Evolutionary conservation across 108 stramenopile genomes (phyloP).

Genomic region (Schizochytrium sp.): DNA sequence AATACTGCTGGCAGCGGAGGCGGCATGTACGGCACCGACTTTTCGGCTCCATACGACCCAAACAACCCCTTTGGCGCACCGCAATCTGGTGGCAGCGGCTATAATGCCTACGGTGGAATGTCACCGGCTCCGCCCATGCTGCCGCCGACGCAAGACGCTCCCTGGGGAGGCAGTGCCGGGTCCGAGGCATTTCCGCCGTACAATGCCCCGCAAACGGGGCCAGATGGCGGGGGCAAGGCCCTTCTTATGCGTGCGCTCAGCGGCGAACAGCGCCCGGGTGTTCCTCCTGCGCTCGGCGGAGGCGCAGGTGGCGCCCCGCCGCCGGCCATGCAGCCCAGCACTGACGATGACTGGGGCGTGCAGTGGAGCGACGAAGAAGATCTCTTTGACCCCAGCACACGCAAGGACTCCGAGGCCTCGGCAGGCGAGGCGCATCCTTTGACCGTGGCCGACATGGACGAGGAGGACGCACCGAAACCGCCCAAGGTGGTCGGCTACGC

Average conservation of each 20-base stretch:
- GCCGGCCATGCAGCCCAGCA: not conserved
- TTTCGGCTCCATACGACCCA: not conserved
- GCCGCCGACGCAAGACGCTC: not conserved
- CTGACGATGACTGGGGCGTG: not conserved
- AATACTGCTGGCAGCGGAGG: not conserved
- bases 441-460: not conserved
- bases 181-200: not conserved
- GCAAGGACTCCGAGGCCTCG: not conserved
- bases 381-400: not conserved
- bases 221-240: not conserved
- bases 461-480: not conserved
- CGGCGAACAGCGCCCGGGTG: not conserved
- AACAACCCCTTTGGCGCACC: not conserved
- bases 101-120: not conserved
- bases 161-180: not conserved
- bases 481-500: not conserved
- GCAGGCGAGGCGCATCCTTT: not conserved
- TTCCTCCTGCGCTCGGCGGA: not conserved
- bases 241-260: not conserved
- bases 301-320: not conserved
- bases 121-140: not conserved
- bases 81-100: not conserved
- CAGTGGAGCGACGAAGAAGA: constrained; percentile 1
- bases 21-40: not conserved
- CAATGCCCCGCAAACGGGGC: not conserved